phyloP scores from a whole-genome alignment of 2,329 filamentous ascomycete species.

The Hymenoscyphus occultus region DNA sequence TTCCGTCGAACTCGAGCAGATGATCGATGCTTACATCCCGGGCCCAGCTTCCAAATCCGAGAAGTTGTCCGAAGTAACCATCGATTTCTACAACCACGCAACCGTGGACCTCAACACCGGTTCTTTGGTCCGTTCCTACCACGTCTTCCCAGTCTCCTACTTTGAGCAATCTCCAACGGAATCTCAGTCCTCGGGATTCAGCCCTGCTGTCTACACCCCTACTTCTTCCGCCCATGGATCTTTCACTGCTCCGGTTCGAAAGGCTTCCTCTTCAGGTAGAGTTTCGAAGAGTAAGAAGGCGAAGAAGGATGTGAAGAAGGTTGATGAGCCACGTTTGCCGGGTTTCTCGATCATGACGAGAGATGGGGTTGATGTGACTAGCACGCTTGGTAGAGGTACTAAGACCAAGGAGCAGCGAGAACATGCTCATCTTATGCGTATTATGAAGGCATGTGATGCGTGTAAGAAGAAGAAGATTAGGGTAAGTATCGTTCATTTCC shows the following conservation, averaged over 20 bases:
- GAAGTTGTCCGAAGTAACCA: conserved; percentile 55
- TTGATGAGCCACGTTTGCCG: conserved; percentile 42
- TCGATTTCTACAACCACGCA: conserved; percentile 57
- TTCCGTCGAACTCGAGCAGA: conserved; percentile 56
- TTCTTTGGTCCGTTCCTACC: conserved; percentile 48
- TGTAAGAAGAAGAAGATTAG: conserved; percentile 63
- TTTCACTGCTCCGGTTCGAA: conserved; percentile 20
- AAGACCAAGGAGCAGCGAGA: conserved; percentile 68
- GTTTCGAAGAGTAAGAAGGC: conserved; percentile 31
- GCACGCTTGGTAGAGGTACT: conserved; percentile 58
- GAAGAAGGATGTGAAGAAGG: conserved; percentile 30
- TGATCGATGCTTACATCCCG: conserved; percentile 57
- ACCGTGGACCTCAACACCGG: conserved; percentile 59
- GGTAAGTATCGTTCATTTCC: conserved; percentile 21
- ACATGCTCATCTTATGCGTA: conserved; percentile 64
- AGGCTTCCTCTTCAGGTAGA: conserved; percentile 13
- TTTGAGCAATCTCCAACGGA: conserved; percentile 34
- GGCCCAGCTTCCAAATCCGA: conserved; percentile 53
- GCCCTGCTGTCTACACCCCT: conserved; percentile 39
- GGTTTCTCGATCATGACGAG: conserved; percentile 67
- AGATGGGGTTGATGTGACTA: conserved; percentile 61
- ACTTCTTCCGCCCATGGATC: conserved; percentile 40
- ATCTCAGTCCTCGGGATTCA: conserved; percentile 55
- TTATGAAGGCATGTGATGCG: conserved; percentile 63
- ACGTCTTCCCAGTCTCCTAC: conserved; percentile 39